A percentile compares a stretch with the other conserved stretches of the same genome.
Conservation (phyloP, 352 stramenopile genomes). For the Globisporangium spiculum region DNA sequence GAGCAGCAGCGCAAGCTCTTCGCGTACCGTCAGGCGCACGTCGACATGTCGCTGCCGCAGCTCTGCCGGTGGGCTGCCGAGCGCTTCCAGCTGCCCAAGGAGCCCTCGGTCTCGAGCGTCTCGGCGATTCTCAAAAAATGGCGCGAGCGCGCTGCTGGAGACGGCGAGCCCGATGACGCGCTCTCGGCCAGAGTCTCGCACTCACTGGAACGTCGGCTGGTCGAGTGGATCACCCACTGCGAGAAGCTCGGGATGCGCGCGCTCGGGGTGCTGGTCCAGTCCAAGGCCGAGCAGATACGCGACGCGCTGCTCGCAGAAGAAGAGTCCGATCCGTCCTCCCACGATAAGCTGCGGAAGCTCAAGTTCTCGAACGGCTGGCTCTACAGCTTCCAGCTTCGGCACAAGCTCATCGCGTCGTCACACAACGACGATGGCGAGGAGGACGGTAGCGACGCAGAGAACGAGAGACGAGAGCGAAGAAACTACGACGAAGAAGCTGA, state of each 20-base stretch:
- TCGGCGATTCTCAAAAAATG: constrained; percentile 4
- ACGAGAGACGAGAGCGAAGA: background rate
- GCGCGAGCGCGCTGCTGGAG: background rate
- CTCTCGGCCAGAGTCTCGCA: background rate
- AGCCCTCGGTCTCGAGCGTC: background rate
- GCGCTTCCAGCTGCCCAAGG: constrained; percentile 2
- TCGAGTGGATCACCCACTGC: background rate
- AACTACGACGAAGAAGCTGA: background rate
- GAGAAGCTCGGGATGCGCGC: background rate
- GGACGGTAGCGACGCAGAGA: background rate
- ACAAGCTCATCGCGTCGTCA: background rate
- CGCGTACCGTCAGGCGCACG: background rate
- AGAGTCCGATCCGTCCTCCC: background rate
- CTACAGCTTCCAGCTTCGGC: constrained; percentile 4
- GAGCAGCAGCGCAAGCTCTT: constrained; percentile 7
- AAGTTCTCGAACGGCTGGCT: constrained; percentile 6
- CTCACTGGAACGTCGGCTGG: background rate
- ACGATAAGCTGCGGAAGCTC: constrained; percentile 5
- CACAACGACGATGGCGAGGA: background rate
- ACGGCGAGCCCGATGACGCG: background rate
- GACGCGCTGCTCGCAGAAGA: constrained; percentile 2
- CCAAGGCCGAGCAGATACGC: background rate
- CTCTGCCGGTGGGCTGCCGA: background rate
- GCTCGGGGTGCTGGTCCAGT: background rate
- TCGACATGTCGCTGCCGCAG: background rate